phyloP scores from a whole-genome alignment of 345 rosid genomes.

The Salix viminalis region DNA sequence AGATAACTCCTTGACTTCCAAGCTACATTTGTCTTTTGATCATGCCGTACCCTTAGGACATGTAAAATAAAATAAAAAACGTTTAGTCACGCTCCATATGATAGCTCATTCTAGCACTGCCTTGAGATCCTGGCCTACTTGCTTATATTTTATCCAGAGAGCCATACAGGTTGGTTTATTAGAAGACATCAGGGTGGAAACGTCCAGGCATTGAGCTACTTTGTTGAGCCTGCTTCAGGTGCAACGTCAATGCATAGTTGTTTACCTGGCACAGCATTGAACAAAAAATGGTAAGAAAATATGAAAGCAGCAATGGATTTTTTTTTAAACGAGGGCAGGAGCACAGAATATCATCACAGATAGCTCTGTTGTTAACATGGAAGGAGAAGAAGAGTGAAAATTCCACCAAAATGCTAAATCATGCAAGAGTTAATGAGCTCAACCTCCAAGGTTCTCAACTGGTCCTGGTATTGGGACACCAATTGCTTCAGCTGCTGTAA shows the following conservation, averaged over 20 bases:
- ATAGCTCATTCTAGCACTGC: neutral
- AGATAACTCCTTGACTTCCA: neutral
- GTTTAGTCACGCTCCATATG: neutral
- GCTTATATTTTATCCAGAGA: neutral
- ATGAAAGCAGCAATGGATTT: neutral
- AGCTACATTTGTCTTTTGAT: neutral
- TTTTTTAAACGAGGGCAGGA: neutral
- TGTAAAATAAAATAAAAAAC: neutral
- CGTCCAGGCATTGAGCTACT: slow-evolving; percentile 49
- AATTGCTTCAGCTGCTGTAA: slow-evolving; percentile 71
- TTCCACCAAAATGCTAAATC: neutral
- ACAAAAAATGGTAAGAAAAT: neutral
- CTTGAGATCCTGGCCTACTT: neutral
- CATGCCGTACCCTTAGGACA: neutral
- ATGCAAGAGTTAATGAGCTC: slow-evolving; percentile 7
- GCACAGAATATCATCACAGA: neutral
- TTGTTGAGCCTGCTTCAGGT: slow-evolving; percentile 41
- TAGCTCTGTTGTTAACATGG: neutral
- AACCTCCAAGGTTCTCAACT: slow-evolving; percentile 78
- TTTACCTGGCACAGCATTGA: slow-evolving; percentile 39
- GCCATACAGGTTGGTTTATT: neutral
- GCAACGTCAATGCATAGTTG: slow-evolving; percentile 72
- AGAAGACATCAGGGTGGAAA: slow-evolving; percentile 79
- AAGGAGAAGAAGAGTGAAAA: neutral
- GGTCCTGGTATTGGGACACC: slow-evolving; percentile 75